Base-by-base conservation (phyloP, 306 rosid species). In the Argentina anserina region DNA sequence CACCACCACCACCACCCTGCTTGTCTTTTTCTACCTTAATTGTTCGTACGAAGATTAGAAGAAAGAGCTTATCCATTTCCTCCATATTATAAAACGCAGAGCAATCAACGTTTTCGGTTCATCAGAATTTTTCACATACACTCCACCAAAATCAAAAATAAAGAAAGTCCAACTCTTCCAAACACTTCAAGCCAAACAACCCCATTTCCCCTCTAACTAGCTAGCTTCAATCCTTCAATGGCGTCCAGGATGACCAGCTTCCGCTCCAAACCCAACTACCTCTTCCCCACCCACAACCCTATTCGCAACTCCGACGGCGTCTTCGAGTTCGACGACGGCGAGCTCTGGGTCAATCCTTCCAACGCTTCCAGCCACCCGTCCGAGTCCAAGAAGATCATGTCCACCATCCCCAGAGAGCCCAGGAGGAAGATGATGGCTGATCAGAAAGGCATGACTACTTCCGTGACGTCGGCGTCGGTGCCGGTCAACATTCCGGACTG, bases 401-500 rank as follows among this genome's bases (percentile, higher is more conserved):
- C 58, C 0, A 15, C 52, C 0, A 20, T 74, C 33, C 52, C 87
- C 1, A 67, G 88, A 39, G 79, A 71, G 40, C 55, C 74, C 68
- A 85, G 83, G 81, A 83, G 82, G 61, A 55, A 5, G 66, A 50
- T 2, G 33, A 8, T 26, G 41, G 41, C 42, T 21, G 76, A 72
- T 4, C 52, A 58, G 43, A 61, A 17, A 0, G 23, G 39, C 17
- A n/a, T n/a, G n/a, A 23, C 36, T 3, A 13, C 26, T 18, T 6
- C 9, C 5, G 39, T 61, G 77, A 36, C 78, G 3, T 29, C 88
- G 2, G 52, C 87, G 0, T 93, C 98, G 36, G 60, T 93, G 67
- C 98, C 98, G 1, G 75, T 93, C 40, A 89, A 85, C 67, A 76
- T 93, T 49, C 98, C 98, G 2, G 93, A 93, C 75, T 86, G 98